Evolutionary conservation across 1,284 basidiomycete genomes (phyloP).

Genomic region (Melampsora allii-populina): DNA sequence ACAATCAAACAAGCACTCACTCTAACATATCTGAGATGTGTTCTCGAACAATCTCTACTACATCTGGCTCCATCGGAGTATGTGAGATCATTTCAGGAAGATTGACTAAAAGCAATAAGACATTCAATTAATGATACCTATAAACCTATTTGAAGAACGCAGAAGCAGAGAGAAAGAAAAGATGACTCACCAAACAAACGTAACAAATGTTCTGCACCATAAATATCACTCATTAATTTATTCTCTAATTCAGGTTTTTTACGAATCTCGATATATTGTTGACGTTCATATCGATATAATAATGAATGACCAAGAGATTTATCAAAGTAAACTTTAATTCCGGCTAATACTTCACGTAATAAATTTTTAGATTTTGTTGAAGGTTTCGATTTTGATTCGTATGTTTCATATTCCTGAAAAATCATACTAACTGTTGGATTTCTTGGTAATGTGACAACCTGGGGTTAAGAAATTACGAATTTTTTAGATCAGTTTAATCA

Average conservation of each 20-base stretch:
- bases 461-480: background rate
- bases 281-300: constrained; percentile 88
- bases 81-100: constrained; percentile 72
- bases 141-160: background rate
- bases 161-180: background rate
- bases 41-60: constrained; percentile 74
- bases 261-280: constrained; percentile 80
- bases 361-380: constrained; percentile 39
- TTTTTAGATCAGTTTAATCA: background rate
- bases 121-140: background rate
- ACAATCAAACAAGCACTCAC: constrained; percentile 57
- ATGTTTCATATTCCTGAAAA: constrained; percentile 71
- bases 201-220: constrained; percentile 91
- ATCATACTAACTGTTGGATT: constrained; percentile 74
- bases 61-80: constrained; percentile 87
- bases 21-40: constrained; percentile 83
- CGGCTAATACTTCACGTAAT: constrained; percentile 76
- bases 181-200: constrained; percentile 75
- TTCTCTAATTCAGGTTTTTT: constrained; percentile 68
- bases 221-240: constrained; percentile 70
- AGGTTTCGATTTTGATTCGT: constrained; percentile 54
- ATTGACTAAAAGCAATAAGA: constrained; percentile 55
- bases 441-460: constrained; percentile 83
- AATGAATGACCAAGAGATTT: constrained; percentile 82
- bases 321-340: constrained; percentile 92